Evolutionary conservation across 2,329 filamentous ascomycete genomes (phyloP).

Genomic region (Erysiphe pisi): DNA sequence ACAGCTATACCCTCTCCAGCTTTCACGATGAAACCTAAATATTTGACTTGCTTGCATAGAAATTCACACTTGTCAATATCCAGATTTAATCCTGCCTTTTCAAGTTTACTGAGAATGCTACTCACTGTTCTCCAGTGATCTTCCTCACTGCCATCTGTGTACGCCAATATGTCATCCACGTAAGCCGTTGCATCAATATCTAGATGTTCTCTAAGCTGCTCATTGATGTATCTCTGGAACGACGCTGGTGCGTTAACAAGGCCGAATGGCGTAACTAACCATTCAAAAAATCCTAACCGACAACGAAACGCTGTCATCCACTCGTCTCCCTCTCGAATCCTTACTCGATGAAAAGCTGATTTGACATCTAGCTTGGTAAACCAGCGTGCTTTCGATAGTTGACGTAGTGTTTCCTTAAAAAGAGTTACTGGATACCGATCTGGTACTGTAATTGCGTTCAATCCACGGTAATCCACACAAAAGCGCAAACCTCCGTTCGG

Average conservation of each 20-base stretch:
- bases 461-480: background rate
- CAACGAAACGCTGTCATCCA: background rate
- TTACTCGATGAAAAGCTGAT: background rate
- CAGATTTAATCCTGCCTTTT: background rate
- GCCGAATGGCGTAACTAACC: background rate
- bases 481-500: background rate
- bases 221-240: background rate
- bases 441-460: conserved; percentile 5
- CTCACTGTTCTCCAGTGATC: no score
- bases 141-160: no score
- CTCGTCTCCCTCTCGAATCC: background rate
- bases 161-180: no score
- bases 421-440: background rate
- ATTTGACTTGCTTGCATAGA: background rate
- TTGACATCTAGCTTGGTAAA: conserved; percentile 12
- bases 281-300: background rate
- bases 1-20: background rate
- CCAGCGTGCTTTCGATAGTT: conserved; percentile 4
- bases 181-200: background rate
- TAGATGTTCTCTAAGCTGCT: background rate
- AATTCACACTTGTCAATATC: conserved; percentile 13
- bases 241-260: background rate
- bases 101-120: no score
- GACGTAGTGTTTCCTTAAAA: background rate
- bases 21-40: background rate